Conservation (phyloP, 306 rosid genomes). For the Rosa chinensis region DNA sequence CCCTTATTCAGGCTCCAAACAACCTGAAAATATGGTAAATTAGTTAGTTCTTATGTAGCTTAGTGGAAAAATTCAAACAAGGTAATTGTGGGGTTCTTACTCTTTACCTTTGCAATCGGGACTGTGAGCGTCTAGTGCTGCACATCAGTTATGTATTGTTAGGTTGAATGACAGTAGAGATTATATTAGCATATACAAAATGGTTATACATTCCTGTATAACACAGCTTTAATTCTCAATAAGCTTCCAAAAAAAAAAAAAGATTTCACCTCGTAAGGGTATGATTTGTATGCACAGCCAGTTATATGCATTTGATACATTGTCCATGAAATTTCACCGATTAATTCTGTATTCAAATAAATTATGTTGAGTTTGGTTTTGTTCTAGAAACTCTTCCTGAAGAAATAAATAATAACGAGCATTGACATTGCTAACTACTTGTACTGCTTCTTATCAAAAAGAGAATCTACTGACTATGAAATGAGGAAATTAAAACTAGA, state of each 20-base stretch:
- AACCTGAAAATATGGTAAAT: conserved; percentile 7
- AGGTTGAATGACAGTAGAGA: conserved; percentile 21
- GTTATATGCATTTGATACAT: too few species aligned
- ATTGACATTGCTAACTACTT: neutral
- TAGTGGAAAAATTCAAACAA: conserved; percentile 8
- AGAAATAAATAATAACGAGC: neutral
- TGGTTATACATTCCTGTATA: neutral
- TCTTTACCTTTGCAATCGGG: conserved; percentile 61
- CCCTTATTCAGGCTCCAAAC: conserved; percentile 5
- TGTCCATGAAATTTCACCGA: too few species aligned
- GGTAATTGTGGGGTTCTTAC: neutral
- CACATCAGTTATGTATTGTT: conserved; percentile 28
- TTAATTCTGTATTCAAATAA: too few species aligned
- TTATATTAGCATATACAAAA: neutral
- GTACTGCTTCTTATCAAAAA: neutral
- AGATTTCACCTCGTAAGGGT: too few species aligned
- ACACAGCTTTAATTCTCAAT: neutral
- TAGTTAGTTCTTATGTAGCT: neutral
- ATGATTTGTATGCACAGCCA: too few species aligned
- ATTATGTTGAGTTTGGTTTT: neutral
- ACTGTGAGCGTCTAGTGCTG: conserved; percentile 60
- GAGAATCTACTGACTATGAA: neutral
- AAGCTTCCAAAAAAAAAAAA: too few species aligned
- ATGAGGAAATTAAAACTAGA: neutral
- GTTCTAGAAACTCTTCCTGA: neutral